These are phyloP conservation scores for Jasminum sambac DNA, from an alignment of 257 asterid species.

Conservation along the genomic window DNA sequence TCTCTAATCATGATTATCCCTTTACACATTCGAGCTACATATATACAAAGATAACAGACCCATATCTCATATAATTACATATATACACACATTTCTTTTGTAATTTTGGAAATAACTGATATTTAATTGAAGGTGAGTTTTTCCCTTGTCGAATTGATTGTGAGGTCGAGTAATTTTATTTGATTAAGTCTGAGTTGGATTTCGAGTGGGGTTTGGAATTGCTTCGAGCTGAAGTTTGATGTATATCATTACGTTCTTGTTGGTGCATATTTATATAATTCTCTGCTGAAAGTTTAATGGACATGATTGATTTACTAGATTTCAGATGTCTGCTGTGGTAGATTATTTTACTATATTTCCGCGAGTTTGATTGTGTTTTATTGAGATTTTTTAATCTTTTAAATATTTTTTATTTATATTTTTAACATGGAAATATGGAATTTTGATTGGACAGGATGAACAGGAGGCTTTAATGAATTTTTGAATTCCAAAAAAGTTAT, in stretches of 20 bases:
- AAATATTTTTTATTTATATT: no score
- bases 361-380: neutral
- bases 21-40: neutral
- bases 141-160: slow-evolving; percentile 12
- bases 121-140: slow-evolving; percentile 39
- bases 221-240: neutral
- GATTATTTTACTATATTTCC: neutral
- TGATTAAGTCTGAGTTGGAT: neutral
- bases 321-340: neutral
- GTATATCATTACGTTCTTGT: neutral
- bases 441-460: neutral
- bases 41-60: neutral
- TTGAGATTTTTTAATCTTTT: no score
- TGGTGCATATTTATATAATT: neutral
- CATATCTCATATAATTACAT: neutral
- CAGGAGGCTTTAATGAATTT: neutral
- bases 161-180: neutral
- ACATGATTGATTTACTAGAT: slow-evolving; percentile 1
- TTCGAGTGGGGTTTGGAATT: neutral
- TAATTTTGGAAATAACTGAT: slow-evolving; percentile 15
- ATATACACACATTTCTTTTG: neutral
- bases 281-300: neutral
- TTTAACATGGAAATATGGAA: neutral
- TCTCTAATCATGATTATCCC: neutral
- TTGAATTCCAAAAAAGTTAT: slow-evolving; percentile 1